Conservation (phyloP, 208 protist genomes). For the Leishmania tropica region DNA sequence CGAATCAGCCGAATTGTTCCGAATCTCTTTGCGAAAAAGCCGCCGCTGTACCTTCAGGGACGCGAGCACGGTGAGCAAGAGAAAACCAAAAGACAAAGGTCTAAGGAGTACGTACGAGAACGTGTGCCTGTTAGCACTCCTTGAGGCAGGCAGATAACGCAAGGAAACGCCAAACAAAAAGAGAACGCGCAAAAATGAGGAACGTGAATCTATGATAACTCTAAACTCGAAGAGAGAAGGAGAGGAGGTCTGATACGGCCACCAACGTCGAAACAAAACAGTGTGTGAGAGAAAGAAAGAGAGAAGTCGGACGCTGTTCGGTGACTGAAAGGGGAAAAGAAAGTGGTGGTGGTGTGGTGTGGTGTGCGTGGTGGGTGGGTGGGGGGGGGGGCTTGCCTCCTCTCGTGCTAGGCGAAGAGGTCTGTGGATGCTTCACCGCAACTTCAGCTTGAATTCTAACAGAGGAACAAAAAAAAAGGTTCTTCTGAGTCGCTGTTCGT, state of each 20-base stretch:
- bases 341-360: not conserved
- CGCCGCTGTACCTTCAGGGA: not conserved
- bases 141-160: not conserved
- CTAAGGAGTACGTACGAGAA: not conserved
- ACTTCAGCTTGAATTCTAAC: not conserved
- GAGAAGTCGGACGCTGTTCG: not conserved
- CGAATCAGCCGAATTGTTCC: not conserved
- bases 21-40: not conserved
- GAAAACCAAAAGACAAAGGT: not conserved
- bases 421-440: not conserved
- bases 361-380: no score
- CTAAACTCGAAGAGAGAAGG: not conserved
- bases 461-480: not conserved
- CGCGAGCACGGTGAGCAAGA: not conserved
- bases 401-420: not conserved
- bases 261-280: not conserved
- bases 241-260: no score
- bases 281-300: not conserved
- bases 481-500: not conserved
- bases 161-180: not conserved
- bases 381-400: no score
- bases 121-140: not conserved
- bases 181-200: not conserved
- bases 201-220: constrained; percentile 2
- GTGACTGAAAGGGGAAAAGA: not conserved